Conservation (phyloP, 2,329 filamentous ascomycete species). For the Colletotrichum sansevieriae region DNA sequence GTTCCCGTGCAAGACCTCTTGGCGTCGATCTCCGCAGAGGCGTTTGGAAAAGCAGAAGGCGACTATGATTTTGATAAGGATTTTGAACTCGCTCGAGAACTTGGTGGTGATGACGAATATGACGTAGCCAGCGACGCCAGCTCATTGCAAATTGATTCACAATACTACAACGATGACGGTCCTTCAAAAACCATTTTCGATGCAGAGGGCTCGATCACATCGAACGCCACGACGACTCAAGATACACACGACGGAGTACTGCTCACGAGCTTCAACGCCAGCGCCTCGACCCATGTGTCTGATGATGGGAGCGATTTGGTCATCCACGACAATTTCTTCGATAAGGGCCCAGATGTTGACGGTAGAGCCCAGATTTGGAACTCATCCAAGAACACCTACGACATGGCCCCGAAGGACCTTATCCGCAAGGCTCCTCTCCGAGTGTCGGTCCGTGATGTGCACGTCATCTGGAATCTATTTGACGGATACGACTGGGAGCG, state of each 20-base stretch:
- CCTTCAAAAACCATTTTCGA: constrained; percentile 64
- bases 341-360: constrained; percentile 69
- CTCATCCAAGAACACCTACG: constrained; percentile 81
- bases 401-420: constrained; percentile 71
- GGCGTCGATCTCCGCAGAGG: constrained; percentile 89
- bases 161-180: constrained; percentile 61
- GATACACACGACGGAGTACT: constrained; percentile 62
- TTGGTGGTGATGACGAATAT: constrained; percentile 56
- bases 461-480: constrained; percentile 97
- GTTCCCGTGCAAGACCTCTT: constrained; percentile 90
- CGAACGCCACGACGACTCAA: constrained; percentile 55
- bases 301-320: constrained; percentile 73
- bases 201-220: constrained; percentile 53
- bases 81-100: constrained; percentile 67
- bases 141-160: constrained; percentile 57
- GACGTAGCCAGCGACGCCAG: constrained; percentile 50
- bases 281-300: constrained; percentile 55
- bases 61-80: constrained; percentile 74
- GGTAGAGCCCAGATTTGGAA: constrained; percentile 85
- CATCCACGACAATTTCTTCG: constrained; percentile 85
- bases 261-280: constrained; percentile 54
- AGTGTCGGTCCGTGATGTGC: constrained; percentile 85
- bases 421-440: constrained; percentile 78
- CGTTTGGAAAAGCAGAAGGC: constrained; percentile 74
- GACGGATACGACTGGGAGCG: constrained; percentile 97